These are phyloP conservation scores for Starmerella davenportii DNA, from an alignment of 805 yeast genomes.

Conservation along the genomic window DNA sequence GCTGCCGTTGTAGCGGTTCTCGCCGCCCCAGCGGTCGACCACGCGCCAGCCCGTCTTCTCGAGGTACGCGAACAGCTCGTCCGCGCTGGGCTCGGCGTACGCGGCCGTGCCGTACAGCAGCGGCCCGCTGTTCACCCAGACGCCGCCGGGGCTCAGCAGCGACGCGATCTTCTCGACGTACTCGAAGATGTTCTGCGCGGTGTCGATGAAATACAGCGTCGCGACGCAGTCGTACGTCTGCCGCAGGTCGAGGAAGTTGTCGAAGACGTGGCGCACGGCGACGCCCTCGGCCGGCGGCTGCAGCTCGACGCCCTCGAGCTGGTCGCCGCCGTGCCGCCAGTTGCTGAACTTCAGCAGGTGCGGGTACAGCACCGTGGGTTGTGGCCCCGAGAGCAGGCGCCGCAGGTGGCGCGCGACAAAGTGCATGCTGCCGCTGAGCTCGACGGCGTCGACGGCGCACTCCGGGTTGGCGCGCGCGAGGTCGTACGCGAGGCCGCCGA, in stretches of 20 bases:
- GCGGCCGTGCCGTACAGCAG: constrained; percentile 76
- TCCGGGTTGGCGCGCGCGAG: constrained; percentile 20
- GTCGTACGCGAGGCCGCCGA: constrained; percentile 61
- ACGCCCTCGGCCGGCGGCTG: not conserved
- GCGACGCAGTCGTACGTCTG: constrained; percentile 26
- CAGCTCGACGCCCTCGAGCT: constrained; percentile 23
- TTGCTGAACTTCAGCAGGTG: constrained; percentile 51
- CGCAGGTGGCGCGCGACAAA: constrained; percentile 26
- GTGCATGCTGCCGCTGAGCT: constrained; percentile 60
- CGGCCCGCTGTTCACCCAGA: constrained; percentile 88
- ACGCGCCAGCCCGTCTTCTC: constrained; percentile 43
- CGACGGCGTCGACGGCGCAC: constrained; percentile 46
- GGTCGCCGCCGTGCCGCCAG: constrained; percentile 33
- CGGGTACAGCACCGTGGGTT: constrained; percentile 19
- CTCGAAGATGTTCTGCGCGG: constrained; percentile 70
- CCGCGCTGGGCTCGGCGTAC: constrained; percentile 48
- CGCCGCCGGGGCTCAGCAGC: constrained; percentile 32
- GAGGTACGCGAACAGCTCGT: constrained; percentile 46
- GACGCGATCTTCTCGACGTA: constrained; percentile 49
- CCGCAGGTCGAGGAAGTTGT: constrained; percentile 46
- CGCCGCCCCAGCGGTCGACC: constrained; percentile 16
- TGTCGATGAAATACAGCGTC: constrained; percentile 65
- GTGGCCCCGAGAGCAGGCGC: constrained; percentile 3
- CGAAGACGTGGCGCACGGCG: constrained; percentile 22
- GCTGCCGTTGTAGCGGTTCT: constrained; percentile 21